These are phyloP conservation scores for Leccinellum albellum DNA, from an alignment of 768 basidiomycete genomes.

Conservation along the genomic window DNA sequence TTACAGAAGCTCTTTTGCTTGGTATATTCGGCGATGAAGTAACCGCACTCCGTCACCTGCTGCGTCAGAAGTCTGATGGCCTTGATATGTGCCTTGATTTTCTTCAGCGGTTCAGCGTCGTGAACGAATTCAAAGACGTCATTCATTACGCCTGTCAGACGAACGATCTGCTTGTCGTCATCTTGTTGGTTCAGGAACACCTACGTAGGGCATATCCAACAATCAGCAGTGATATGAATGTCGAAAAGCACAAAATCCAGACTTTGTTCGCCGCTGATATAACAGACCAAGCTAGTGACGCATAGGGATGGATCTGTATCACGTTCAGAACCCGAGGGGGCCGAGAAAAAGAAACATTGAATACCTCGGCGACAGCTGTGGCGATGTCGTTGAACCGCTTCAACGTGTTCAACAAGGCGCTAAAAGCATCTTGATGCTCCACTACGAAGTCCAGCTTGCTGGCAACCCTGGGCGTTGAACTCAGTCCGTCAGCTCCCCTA, in stretches of 20 bases:
- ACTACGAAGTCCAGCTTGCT: background rate
- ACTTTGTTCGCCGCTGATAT: background rate
- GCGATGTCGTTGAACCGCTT: background rate
- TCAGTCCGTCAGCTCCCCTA: background rate
- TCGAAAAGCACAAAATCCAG: background rate
- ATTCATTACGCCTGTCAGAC: background rate
- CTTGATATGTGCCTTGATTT: background rate
- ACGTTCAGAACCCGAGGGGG: background rate
- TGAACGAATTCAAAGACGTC: background rate
- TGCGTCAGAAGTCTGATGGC: background rate
- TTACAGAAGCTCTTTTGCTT: background rate
- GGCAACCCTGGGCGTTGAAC: background rate
- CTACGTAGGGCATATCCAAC: background rate
- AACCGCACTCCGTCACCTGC: slow-evolving; percentile 2
- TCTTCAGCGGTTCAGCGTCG: background rate
- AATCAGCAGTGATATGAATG: background rate
- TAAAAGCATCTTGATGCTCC: background rate
- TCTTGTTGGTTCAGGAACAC: background rate
- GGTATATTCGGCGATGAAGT: background rate
- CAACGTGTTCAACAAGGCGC: background rate
- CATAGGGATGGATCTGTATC: slow-evolving; percentile 2
- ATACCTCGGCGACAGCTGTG: background rate
- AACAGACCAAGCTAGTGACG: background rate
- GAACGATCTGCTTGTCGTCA: background rate
- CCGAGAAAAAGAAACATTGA: too few relatives aligned